Conservation (phyloP, 2,329 filamentous ascomycete species). For the Kalmusia sp. region DNA sequence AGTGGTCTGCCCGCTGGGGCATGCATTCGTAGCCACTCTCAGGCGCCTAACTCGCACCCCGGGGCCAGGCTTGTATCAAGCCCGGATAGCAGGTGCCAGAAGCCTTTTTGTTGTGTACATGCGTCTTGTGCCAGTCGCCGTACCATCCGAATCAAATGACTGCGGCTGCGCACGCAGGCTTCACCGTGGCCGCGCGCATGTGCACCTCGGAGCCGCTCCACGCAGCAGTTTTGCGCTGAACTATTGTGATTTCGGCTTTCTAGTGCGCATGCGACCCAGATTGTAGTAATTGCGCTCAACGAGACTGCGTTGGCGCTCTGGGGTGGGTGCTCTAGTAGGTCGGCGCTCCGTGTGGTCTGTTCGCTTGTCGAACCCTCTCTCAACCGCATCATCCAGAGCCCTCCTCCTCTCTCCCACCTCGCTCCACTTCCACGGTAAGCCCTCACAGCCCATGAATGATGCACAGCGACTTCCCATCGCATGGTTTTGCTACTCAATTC, state of each 20-base stretch:
- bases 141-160: constrained; percentile 9
- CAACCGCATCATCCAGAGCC: constrained; percentile 17
- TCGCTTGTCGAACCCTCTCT: constrained; percentile 3
- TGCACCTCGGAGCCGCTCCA: neutral
- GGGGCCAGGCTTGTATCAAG: constrained; percentile 38
- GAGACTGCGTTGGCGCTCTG: constrained; percentile 6
- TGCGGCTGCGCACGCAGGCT: constrained; percentile 5
- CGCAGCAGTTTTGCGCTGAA: neutral
- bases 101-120: constrained; percentile 23
- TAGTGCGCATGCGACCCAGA: constrained; percentile 4
- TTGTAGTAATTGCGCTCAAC: constrained; percentile 3
- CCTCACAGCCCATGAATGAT: neutral
- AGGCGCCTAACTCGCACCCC: constrained; percentile 41
- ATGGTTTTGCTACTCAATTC: constrained; percentile 18
- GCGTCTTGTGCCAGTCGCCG: constrained; percentile 23
- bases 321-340: neutral
- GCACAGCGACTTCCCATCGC: constrained; percentile 18
- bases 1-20: constrained; percentile 31
- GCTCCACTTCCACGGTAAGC: constrained; percentile 7
- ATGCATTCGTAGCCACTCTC: constrained; percentile 33
- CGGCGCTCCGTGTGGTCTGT: constrained; percentile 7
- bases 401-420: constrained; percentile 6
- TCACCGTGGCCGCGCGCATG: constrained; percentile 6
- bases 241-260: neutral
- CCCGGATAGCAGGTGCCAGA: constrained; percentile 32